phyloP scores from a whole-genome alignment of 2,329 filamentous ascomycete genomes.

The Phialophora expanda region DNA sequence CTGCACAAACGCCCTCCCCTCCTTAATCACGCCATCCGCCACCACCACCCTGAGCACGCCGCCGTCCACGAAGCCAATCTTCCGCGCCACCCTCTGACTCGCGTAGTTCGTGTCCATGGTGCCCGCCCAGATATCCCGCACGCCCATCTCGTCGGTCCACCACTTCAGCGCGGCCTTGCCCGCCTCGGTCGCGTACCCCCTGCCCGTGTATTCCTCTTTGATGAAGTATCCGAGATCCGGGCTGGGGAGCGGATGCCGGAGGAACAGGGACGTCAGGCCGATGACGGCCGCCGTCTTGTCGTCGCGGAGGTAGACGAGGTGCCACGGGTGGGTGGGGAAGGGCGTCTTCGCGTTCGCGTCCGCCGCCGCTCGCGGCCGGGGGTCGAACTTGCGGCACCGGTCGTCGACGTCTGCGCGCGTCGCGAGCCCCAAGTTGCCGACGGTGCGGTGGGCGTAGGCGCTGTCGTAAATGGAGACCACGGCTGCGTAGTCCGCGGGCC shows the following conservation, averaged over 20 bases:
- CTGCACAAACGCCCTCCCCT: constrained; percentile 15
- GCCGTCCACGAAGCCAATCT: constrained; percentile 25
- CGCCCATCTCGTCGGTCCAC: constrained; percentile 19
- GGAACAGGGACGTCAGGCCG: constrained; percentile 15
- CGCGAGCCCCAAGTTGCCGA: constrained; percentile 10
- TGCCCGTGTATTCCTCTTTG: constrained; percentile 4
- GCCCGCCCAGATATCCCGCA: constrained; percentile 18
- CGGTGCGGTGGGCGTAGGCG: constrained; percentile 1
- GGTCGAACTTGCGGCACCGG: constrained; percentile 2
- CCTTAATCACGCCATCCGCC: not conserved
- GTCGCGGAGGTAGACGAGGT: constrained; percentile 18
- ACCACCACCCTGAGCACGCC: constrained; percentile 3
- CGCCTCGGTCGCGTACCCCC: constrained; percentile 27
- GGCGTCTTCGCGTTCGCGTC: too few relatives aligned
- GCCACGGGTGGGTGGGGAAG: constrained; percentile 16
- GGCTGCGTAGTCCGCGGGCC: constrained; percentile 9
- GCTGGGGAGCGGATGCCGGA: constrained; percentile 12
- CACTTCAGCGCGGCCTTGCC: constrained; percentile 13
- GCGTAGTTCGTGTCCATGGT: constrained; percentile 12
- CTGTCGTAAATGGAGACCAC: constrained; percentile 14
- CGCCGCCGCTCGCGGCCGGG: too few relatives aligned
- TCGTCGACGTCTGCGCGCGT: constrained; percentile 9
- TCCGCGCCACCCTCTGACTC: constrained; percentile 15
- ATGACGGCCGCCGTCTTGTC: not conserved
- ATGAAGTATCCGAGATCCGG: constrained; percentile 20